Evolutionary conservation across 257 asterid species (phyloP).

Genomic region (Jaltomata sinuosa): DNA sequence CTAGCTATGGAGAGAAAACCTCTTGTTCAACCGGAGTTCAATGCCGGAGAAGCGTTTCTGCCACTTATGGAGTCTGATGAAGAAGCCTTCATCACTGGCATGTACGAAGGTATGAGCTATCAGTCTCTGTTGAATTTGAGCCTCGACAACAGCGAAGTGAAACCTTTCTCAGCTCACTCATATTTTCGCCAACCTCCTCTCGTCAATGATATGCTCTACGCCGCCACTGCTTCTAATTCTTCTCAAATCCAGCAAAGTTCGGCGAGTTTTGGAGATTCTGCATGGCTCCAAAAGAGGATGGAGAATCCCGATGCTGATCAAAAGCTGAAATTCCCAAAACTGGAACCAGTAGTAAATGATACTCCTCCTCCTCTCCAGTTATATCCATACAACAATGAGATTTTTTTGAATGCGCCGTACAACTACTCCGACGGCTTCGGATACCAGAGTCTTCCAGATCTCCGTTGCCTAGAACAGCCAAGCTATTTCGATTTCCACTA

Average conservation of each 20-base stretch:
- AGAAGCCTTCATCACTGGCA: neutral
- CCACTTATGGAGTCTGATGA: neutral
- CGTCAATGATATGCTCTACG: neutral
- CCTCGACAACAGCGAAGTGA: neutral
- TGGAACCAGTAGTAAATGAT: neutral
- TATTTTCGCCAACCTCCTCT: too few relatives aligned
- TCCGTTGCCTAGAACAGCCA: slow-evolving; percentile 28
- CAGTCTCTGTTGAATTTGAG: neutral
- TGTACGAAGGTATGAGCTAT: neutral
- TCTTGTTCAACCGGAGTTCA: neutral
- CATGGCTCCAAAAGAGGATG: neutral
- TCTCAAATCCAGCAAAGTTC: neutral
- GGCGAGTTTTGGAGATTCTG: neutral
- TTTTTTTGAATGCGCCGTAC: slow-evolving; percentile 9
- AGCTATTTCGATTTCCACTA: neutral
- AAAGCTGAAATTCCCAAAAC: neutral
- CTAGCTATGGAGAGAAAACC: neutral
- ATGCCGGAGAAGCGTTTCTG: neutral
- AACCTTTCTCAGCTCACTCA: neutral
- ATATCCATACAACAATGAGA: neutral
- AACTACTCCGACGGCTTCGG: slow-evolving; percentile 4
- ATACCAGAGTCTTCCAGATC: slow-evolving; percentile 19
- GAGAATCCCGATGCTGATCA: neutral
- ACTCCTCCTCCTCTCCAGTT: neutral
- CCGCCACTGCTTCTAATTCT: neutral